A percentile compares a stretch with the other conserved stretches of the same genome.
Evolutionary conservation across 2,329 filamentous ascomycete genomes (phyloP).

Genomic region (Trichocomaceae sp.): DNA sequence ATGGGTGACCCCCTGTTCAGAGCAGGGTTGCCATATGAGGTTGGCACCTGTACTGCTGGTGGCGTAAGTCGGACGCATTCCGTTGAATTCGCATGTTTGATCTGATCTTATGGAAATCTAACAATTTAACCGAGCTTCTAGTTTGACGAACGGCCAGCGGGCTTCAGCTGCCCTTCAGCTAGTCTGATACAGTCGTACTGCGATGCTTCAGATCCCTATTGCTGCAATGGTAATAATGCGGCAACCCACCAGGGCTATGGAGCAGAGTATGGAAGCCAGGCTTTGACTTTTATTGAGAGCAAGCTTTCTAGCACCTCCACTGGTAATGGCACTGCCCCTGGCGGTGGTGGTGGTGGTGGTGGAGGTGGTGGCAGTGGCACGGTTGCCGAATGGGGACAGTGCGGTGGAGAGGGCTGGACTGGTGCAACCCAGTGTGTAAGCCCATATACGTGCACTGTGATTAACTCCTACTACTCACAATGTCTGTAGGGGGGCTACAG

Average conservation of each 20-base stretch:
- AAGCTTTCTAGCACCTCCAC: slow-evolving; percentile 15
- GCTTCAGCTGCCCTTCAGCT: slow-evolving; percentile 52
- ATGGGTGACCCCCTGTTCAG: slow-evolving; percentile 58
- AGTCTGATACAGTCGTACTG: slow-evolving; percentile 60
- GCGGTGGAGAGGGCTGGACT: slow-evolving; percentile 25
- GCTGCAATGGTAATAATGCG: slow-evolving; percentile 57
- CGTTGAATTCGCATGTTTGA: background rate
- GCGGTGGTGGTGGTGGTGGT: background rate
- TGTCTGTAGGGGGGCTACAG: slow-evolving; percentile 17
- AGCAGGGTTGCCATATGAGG: slow-evolving; percentile 52
- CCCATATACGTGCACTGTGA: slow-evolving; percentile 22
- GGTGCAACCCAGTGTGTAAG: slow-evolving; percentile 23
- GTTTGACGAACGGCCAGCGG: slow-evolving; percentile 55
- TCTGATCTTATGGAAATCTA: background rate
- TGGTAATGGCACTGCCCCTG: background rate
- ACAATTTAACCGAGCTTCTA: slow-evolving; percentile 22
- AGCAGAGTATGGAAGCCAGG: slow-evolving; percentile 53
- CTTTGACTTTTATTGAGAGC: slow-evolving; percentile 53
- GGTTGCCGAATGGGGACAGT: slow-evolving; percentile 17
- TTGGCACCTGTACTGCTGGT: slow-evolving; percentile 53
- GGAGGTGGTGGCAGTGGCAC: background rate
- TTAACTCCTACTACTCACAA: slow-evolving; percentile 27
- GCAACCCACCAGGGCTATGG: slow-evolving; percentile 58
- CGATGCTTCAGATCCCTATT: slow-evolving; percentile 58
- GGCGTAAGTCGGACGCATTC: slow-evolving; percentile 45